Percentiles rank a stretch among this genome's conserved stretches.
Conservation (phyloP, 176 grass and related monocot genomes). For the Cenchrus americanus region DNA sequence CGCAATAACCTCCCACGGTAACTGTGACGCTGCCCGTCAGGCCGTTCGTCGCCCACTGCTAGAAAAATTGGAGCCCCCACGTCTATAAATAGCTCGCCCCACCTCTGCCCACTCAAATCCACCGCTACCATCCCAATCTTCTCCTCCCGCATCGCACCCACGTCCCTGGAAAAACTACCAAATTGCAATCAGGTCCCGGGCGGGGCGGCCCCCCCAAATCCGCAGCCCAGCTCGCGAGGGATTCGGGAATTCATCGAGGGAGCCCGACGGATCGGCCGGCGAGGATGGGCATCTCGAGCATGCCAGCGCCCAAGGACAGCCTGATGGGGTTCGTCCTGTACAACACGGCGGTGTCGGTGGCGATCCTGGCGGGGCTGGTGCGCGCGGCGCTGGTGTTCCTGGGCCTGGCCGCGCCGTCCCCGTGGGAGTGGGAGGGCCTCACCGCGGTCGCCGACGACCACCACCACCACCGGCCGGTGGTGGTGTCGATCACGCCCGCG, state of each 20-base stretch:
- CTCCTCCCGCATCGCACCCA: background rate
- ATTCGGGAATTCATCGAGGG: background rate
- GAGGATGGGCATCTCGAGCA: conserved; percentile 77
- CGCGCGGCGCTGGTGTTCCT: conserved; percentile 54
- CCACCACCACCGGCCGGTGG: background rate
- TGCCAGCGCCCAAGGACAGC: conserved; percentile 74
- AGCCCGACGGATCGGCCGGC: conserved; percentile 7
- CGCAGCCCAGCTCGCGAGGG: background rate
- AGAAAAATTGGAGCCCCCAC: background rate
- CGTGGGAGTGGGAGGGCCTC: conserved; percentile 27
- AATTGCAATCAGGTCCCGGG: conserved; percentile 26
- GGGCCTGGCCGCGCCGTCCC: conserved; percentile 33
- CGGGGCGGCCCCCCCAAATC: conserved; percentile 4
- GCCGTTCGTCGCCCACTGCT: background rate
- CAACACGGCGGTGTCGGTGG: conserved; percentile 65
- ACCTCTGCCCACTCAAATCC: background rate
- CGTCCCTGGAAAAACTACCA: background rate
- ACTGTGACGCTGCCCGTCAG: background rate
- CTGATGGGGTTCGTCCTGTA: conserved; percentile 66
- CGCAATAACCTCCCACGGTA: conserved; percentile 8
- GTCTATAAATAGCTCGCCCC: conserved; percentile 45
- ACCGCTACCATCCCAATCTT: conserved; percentile 9
- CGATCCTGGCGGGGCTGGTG: conserved; percentile 56
- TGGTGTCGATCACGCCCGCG: background rate
- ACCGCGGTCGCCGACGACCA: background rate